These are phyloP conservation scores for Trichoderma virens DNA, from an alignment of 495 filamentous ascomycete genomes.

Conservation along the genomic window DNA sequence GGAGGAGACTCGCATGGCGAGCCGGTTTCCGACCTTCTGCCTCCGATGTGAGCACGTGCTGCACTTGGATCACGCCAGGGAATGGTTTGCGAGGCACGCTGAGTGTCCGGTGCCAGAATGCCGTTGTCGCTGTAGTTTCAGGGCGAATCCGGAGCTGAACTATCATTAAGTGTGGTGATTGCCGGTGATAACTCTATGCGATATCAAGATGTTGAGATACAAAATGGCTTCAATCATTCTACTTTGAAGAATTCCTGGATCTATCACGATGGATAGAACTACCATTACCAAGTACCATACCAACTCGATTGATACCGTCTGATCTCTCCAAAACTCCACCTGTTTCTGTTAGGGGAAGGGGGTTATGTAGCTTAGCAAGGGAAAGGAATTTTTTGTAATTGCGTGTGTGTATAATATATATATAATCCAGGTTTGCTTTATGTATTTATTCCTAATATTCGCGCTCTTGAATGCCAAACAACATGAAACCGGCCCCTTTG, in stretches of 20 bases:
- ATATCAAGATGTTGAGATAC: no score
- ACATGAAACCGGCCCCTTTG: background rate
- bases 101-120: slow-evolving; percentile 90
- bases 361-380: background rate
- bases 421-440: background rate
- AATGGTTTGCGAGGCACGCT: slow-evolving; percentile 76
- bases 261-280: no score
- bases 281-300: no score
- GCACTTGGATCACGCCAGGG: slow-evolving; percentile 78
- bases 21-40: slow-evolving; percentile 67
- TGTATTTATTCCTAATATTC: background rate
- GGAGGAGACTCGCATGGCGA: slow-evolving; percentile 37
- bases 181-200: background rate
- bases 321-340: no score
- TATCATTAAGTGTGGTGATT: slow-evolving; percentile 22
- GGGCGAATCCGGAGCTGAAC: slow-evolving; percentile 40
- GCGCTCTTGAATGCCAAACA: background rate
- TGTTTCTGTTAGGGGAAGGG: no score
- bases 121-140: slow-evolving; percentile 65
- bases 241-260: no score
- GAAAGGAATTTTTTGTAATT: background rate
- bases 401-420: background rate
- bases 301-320: no score
- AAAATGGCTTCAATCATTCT: no score
- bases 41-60: slow-evolving; percentile 82